Evolutionary conservation across 441 rosid genomes (phyloP), one percentile per base, ranked within the genome.

Genomic region (Gossypium gossypioides): DNA sequence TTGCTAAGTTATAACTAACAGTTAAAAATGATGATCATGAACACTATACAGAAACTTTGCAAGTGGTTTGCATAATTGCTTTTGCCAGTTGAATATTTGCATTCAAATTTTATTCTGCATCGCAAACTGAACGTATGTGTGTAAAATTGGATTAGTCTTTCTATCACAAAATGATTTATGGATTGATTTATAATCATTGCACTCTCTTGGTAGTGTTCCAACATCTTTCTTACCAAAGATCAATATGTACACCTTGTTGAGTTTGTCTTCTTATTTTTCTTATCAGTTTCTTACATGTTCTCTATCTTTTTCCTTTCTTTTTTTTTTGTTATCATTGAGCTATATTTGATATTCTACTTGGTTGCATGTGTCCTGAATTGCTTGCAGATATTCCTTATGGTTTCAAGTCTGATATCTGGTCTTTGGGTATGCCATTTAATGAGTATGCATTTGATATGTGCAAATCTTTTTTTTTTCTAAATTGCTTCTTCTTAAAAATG

Each of bases 341-440:
- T 73, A 57, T 21, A 7, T 16, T 73, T 61, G 58, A 63, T 69
- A 56, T 70, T 29, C 67, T 60, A 15, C 6, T 10, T 71, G 19
- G 12, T 70, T 74, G 7, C 60, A 34, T 93, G 97, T 91, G 98
- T 77, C 98, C 96, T 22, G 97, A 91, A 77, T 84, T 93, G 72
- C 96, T 91, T 75, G 89, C 96, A 16, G 97, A 91, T 82, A 93
- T 93, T 71, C 97, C 98, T 58, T 93, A 91, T 78, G 98, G 98
- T 74, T 93, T 91, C 79, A 93, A 93, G 79, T 93, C 97, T 51
- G 97, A 93, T 76, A 89, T 91, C 79, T 91, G 97, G 98, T 93
- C 98, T 59, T 79, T 93, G 73, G 97, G 98, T 93, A 84, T 69
- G 76, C 74, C n/a, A 22, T 70, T 48, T 63, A 61, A 59, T 3